Evolutionary conservation across 2,329 filamentous ascomycete genomes (phyloP), one percentile per base, ranked within the genome.

Genomic region (Cyphellophora europaea): DNA sequence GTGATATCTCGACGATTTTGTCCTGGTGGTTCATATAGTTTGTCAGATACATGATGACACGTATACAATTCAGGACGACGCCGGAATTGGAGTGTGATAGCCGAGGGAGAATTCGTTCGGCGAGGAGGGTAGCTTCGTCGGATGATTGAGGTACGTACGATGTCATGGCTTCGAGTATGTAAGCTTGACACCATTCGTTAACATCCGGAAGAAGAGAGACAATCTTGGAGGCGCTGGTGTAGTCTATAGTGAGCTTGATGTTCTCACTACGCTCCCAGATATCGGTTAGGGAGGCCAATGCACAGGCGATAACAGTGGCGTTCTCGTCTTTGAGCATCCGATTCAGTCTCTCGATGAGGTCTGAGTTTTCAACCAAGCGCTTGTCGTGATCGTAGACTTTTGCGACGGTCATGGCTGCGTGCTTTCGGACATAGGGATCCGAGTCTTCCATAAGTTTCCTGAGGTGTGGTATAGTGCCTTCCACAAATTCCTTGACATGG

Each of bases 131-230:
- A 4, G 91, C 89, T 61, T 98, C 91, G 23, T 78, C 74, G 0
- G 81, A 80, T 51, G 96, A 88, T 59, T 93, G 86, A 5, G 91
- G 91, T 11, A 96, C 83, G 55, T 96, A 98, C 14, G 89, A 91
- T 83, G 96, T 96, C 51, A 98, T 71, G 13, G 91, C 88, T 63
- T 98, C 91, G 6, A 98, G 72, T 37, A 98, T 96, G 58, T 98
- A 98, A 14, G 89, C 95, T 66, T 98, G 91, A 27, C 91, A 89
- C 91, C 91, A 98, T 84, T 98, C 91, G 12, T 91, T 96, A 63
- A 91, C 96, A 57, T 98, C 91, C 2, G 91, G 81, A 15, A 98
- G 62, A 42, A 98, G 96, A 28, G 91, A 87, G 21, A 96, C 87
- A 69, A 98, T 91, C 64, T 98, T 98, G 33, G 89, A 96, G 16